Base-by-base conservation (phyloP, 2,329 filamentous ascomycete species). In the Fusarium siculi region DNA sequence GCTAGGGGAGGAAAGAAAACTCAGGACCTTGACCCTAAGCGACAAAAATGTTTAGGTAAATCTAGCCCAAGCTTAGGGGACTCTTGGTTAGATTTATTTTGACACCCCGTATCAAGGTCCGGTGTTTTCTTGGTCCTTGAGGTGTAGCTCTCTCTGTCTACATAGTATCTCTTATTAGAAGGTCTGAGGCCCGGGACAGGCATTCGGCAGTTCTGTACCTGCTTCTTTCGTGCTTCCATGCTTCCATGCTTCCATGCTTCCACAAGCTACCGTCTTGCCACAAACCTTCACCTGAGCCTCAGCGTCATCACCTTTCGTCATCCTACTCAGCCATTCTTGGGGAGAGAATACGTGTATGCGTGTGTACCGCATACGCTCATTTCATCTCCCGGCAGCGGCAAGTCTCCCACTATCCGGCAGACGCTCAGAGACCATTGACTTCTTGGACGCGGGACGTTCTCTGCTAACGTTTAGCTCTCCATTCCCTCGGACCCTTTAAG, bases 171-270 rank as follows among this genome's bases (percentile, higher is more conserved):
- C 32, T 25, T 23, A 25, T 36, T 36, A 36, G 49, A 15, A 36
- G 49, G 57, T 44, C 30, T 60, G 55, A 43, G 12, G 63, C 34
- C 53, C 69, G 68, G 70, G 56, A 57, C 43, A 49, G 34, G 49
- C 23, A 55, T 63, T 72, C 71, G 71, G 71, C 67, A 73, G 67
- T 74, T 73, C 57, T 40, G 54, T 64, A 61, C 66, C 71, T 73
- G 58, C 71, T 73, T 73, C 66, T 70, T 49, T 63, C 21, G 56
- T 62, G 70, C 70, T 72, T 72, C 70, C 21, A 47, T 62, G 70
- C 70, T 72, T 72, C 70, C 47, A 65, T 47, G 30, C 37, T 69
- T 69, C 57, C 44, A 65, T 47, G 30, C 37, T 69, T 69, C 57
- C 44, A 54, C 25, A 46, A 23, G 14, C 32, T 25, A 6, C 30